Evolutionary conservation across 2,329 filamentous ascomycete species (phyloP).

Genomic region (Neopestalotiopsis sp.): DNA sequence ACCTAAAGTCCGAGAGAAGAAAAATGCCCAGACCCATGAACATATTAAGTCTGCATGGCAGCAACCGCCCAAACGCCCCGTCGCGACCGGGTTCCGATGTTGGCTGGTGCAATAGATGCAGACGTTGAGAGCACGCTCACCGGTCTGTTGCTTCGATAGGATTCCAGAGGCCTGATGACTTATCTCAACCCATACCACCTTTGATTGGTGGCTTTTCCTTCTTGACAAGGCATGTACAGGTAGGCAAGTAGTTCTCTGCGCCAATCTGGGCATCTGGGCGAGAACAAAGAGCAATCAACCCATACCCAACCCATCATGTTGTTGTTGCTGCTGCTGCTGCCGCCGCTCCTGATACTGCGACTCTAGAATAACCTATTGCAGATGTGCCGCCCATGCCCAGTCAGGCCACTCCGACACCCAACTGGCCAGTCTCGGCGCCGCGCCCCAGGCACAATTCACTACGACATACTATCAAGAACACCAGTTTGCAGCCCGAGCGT

Average conservation of each 20-base stretch:
- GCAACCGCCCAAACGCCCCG: neutral
- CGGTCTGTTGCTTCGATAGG: neutral
- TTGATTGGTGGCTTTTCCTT: conserved; percentile 1
- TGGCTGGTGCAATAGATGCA: conserved; percentile 1
- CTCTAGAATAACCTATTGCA: conserved; percentile 1
- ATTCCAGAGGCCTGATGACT: neutral
- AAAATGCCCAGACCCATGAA: neutral
- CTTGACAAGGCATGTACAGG: neutral
- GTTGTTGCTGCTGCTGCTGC: neutral
- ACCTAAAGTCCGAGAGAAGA: too few species aligned
- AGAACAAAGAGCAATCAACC: neutral
- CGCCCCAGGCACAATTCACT: neutral
- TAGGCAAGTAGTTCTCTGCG: neutral
- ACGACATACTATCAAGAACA: neutral
- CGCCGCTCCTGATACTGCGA: neutral
- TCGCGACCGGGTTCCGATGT: neutral
- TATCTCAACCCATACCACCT: neutral
- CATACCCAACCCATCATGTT: neutral
- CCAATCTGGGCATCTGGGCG: neutral
- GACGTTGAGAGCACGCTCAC: neutral
- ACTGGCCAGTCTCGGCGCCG: neutral
- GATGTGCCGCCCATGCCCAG: neutral
- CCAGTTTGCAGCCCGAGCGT: neutral
- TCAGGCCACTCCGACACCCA: conserved; percentile 9
- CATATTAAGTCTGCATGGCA: neutral